Percentiles rank a stretch among this genome's conserved stretches.
Conservation (phyloP, 129 eudicot species). For the Artemisia tridentata region DNA sequence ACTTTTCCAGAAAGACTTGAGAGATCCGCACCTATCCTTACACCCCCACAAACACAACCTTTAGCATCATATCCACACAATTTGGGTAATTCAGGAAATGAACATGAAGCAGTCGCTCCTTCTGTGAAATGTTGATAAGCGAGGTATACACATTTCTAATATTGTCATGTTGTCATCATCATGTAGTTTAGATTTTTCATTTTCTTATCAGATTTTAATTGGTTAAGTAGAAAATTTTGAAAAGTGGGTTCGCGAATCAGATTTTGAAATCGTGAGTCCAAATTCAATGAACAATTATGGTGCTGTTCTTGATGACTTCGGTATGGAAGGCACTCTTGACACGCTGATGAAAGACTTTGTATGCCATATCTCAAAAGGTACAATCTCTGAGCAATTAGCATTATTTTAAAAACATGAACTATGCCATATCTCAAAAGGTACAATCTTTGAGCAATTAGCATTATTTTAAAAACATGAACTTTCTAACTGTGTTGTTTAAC, state of each 20-base stretch:
- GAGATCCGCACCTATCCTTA: no score
- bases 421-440: no score
- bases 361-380: constrained; percentile 79
- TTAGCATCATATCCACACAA: no score
- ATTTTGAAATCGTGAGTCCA: constrained; percentile 90
- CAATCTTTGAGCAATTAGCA: no score
- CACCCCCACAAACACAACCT: no score
- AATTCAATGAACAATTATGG: constrained; percentile 89
- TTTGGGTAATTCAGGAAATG: no score
- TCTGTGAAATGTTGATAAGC: constrained; percentile 72
- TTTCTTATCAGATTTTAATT: constrained; percentile 47
- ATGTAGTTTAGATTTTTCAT: constrained; percentile 36
- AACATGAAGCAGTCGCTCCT: no score
- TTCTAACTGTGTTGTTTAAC: not conserved
- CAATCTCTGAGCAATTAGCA: no score
- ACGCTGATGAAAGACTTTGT: constrained; percentile 81
- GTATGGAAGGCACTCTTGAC: constrained; percentile 81
- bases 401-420: no score
- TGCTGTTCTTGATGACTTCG: constrained; percentile 97
- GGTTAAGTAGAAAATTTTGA: constrained; percentile 86
- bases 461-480: no score
- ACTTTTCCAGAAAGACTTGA: no score
- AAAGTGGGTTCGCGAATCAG: constrained; percentile 81
- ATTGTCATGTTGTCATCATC: constrained; percentile 20
- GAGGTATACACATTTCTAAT: constrained; percentile 53